Conservation (phyloP, 1,284 basidiomycete species). For the Rhodotorula sp. region DNA sequence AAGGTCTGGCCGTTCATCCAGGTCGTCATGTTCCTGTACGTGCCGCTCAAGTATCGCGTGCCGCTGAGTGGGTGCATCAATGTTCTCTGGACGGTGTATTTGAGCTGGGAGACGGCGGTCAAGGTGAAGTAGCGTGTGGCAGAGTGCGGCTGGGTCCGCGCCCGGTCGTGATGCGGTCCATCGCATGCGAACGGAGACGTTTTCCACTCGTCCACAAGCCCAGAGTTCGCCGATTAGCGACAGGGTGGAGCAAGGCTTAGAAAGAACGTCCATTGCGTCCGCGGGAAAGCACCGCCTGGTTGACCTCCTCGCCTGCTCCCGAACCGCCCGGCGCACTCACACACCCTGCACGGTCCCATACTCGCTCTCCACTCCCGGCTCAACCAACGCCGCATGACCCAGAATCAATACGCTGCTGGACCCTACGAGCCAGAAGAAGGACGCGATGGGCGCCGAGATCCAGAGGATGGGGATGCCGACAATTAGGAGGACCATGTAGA, state of each 20-base stretch:
- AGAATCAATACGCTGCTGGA: slow-evolving; percentile 56
- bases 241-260: too few species aligned
- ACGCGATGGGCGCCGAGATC: slow-evolving; percentile 34
- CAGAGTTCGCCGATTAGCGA: too few species aligned
- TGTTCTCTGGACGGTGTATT: slow-evolving; percentile 21
- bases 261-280: background rate
- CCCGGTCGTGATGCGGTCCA: too few species aligned
- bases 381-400: slow-evolving; percentile 74
- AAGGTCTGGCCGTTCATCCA: slow-evolving; percentile 26
- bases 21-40: slow-evolving; percentile 18
- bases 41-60: slow-evolving; percentile 22
- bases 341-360: slow-evolving; percentile 66
- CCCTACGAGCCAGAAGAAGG: slow-evolving; percentile 50
- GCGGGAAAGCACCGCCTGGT: too few species aligned
- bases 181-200: too few species aligned
- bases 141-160: too few species aligned
- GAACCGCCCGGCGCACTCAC: background rate
- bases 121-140: too few species aligned
- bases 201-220: too few species aligned
- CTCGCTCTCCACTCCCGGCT: slow-evolving; percentile 86
- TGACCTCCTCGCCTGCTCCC: background rate
- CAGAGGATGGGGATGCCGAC: slow-evolving; percentile 47
- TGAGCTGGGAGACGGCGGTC: slow-evolving; percentile 11
- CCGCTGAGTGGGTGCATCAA: slow-evolving; percentile 11
- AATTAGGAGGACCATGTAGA: slow-evolving; percentile 37